Base-by-base conservation (phyloP, 2,329 filamentous ascomycete species). In the Elsinoe perseae region DNA sequence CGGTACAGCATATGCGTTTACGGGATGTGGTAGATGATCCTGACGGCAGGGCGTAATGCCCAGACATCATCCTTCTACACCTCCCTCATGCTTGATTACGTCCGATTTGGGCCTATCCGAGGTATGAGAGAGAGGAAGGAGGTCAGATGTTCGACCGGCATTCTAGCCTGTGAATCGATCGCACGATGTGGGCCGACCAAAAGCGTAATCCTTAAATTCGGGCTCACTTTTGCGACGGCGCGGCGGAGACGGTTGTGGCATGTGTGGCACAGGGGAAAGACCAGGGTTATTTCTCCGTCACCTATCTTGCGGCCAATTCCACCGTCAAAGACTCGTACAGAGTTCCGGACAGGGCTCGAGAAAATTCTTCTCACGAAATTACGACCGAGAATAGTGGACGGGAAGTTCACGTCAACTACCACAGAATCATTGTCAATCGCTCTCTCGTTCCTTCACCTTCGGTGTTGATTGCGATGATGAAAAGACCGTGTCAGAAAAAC, bases 21-120 rank as follows among this genome's bases (percentile, higher is more conserved):
- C 32, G 32, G 32, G 12, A 36, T 36, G 9, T 36, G 32, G 32
- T 36, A 6, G 32, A 36, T 44, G 40, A 44, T 44, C 40, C 40
- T 44, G 40, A 25, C 40, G 40, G 40, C 7, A 25, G 40, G 23
- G 12, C 20, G 32, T 50, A n/a, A 32, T 50, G 25, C 44, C n/a
- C n/a, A n/a, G n/a, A n/a, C n/a, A n/a, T n/a, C n/a, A n/a, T 50
- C 20, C 25, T 32, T 27, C 16, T 14, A 30, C 44, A 14, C 44
- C 25, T 20, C 48, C 48, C n/a, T 34, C 16, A 52, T 38, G 32
- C 48, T 38, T 36, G 48, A 52, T 52, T 36, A 52, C 48, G 48
- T 52, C 48, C 30, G 20, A 20, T 30, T 32, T 14, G n/a, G 44
- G 40, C 40, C 44, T 12, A 14, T 34, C 44, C 44, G 23, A 50